These are phyloP conservation scores for Hyaloscypha variabilis DNA, from an alignment of 495 filamentous ascomycete genomes.

Conservation along the genomic window DNA sequence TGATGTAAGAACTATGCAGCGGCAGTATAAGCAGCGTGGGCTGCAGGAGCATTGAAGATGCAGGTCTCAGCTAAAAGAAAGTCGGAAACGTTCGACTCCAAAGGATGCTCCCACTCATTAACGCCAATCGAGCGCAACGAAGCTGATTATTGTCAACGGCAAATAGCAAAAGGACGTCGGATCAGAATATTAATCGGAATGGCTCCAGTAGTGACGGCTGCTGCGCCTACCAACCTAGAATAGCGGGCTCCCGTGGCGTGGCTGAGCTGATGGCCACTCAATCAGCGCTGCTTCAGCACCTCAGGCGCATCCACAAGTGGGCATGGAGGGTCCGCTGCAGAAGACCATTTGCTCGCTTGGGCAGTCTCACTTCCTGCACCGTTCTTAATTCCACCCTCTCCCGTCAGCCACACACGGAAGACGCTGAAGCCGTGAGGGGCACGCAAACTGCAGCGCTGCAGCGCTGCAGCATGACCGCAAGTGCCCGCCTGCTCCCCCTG, in stretches of 20 bases:
- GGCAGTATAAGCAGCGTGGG: neutral
- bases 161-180: neutral
- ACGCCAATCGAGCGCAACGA: neutral
- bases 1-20: neutral
- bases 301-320: neutral
- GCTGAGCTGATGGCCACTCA: neutral
- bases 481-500: neutral
- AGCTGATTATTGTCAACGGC: neutral
- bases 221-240: neutral
- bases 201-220: neutral
- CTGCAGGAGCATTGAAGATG: neutral
- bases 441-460: no score
- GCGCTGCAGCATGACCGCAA: no score
- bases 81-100: neutral
- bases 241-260: neutral
- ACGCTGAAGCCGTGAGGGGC: neutral
- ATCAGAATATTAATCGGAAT: neutral
- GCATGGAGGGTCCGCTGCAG: neutral
- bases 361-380: neutral
- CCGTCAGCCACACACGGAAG: neutral
- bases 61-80: neutral
- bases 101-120: neutral
- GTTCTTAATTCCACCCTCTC: neutral
- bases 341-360: neutral
- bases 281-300: constrained; percentile 2